Evolutionary conservation across 495 filamentous ascomycete genomes (phyloP).

Genomic region (Aspergillus sclerotiicarbonarius): DNA sequence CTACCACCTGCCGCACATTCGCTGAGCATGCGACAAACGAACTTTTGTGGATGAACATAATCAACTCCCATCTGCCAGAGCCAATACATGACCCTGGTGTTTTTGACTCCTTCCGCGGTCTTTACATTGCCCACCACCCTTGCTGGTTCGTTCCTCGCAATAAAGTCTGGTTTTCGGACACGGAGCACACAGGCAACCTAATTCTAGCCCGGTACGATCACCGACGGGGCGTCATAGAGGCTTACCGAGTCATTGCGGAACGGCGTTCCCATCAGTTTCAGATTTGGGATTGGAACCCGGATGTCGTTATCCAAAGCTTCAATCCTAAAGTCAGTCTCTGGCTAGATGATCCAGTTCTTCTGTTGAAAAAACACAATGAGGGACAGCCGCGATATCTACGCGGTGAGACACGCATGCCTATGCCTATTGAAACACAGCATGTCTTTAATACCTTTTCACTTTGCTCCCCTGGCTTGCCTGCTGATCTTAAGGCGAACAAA

Average conservation of each 20-base stretch:
- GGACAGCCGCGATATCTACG: constrained; percentile 22
- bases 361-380: constrained; percentile 45
- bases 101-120: constrained; percentile 59
- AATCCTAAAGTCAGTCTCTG: constrained; percentile 66
- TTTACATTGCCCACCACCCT: constrained; percentile 73
- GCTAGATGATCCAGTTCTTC: constrained; percentile 66
- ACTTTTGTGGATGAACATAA: constrained; percentile 58
- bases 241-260: constrained; percentile 70
- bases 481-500: constrained; percentile 29
- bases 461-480: constrained; percentile 37
- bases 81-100: constrained; percentile 47
- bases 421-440: constrained; percentile 43
- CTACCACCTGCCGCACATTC: constrained; percentile 54
- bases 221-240: constrained; percentile 71
- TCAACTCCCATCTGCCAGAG: constrained; percentile 61
- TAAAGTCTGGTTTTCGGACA: constrained; percentile 85
- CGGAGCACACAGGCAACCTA: constrained; percentile 63
- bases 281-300: constrained; percentile 60
- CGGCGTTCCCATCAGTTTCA: constrained; percentile 49
- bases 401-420: constrained; percentile 54
- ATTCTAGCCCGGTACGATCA: constrained; percentile 72
- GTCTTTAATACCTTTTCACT: constrained; percentile 47
- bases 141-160: constrained; percentile 80
- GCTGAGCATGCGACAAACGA: constrained; percentile 53
- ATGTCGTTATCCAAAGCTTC: constrained; percentile 75